Conservation (phyloP, 176 grass and related monocot genomes). For the Zoysia japonica region DNA sequence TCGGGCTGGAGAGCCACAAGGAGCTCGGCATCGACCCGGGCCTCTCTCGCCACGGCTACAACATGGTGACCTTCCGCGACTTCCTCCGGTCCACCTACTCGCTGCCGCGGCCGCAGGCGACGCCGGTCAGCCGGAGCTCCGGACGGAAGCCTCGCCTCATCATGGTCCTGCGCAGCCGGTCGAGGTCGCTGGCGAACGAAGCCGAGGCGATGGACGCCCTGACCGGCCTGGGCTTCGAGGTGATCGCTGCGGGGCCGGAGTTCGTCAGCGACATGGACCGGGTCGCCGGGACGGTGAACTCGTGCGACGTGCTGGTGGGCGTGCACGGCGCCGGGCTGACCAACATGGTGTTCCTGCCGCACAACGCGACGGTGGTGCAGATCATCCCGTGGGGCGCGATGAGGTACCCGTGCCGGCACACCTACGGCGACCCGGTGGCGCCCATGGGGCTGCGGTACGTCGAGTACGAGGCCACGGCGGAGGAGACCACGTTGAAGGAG, state of each 20-base stretch:
- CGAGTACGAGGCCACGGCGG: too few species aligned
- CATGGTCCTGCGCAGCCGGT: conserved; percentile 49
- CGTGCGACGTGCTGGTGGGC: conserved; percentile 88
- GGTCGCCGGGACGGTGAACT: conserved; percentile 54
- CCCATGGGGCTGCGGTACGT: too few species aligned
- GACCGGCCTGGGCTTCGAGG: conserved; percentile 46
- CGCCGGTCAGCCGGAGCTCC: background rate
- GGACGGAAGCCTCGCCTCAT: conserved; percentile 49
- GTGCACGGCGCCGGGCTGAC: conserved; percentile 89
- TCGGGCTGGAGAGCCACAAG: conserved; percentile 53
- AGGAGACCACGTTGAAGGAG: too few species aligned
- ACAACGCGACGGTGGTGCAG: conserved; percentile 59
- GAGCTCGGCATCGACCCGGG: conserved; percentile 43
- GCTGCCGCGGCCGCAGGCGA: conserved; percentile 32
- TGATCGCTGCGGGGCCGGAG: conserved; percentile 45
- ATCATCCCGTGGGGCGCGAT: conserved; percentile 72
- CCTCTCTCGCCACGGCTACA: conserved; percentile 38
- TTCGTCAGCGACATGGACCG: conserved; percentile 21
- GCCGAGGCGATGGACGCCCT: conserved; percentile 29
- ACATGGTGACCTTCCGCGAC: conserved; percentile 55
- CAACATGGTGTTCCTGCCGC: conserved; percentile 91
- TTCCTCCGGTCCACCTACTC: conserved; percentile 52
- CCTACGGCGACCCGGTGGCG: too few species aligned
- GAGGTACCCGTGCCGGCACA: conserved; percentile 32
- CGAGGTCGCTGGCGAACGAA: conserved; percentile 48